Conservation (phyloP, 1,139 yeast species). For the Geotrichum aggregatum region DNA sequence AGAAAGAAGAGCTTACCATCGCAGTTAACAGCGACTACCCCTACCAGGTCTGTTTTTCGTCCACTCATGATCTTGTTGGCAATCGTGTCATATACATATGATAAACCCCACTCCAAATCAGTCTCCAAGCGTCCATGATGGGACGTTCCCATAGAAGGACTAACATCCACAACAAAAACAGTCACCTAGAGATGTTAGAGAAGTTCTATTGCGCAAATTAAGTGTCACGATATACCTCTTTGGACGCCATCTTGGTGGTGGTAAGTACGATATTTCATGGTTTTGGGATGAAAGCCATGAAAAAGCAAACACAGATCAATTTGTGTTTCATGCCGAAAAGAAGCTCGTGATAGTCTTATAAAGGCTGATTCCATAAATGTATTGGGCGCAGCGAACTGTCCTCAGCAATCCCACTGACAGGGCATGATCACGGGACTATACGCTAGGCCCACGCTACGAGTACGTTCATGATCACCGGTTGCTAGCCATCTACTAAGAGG, state of each 20-base stretch:
- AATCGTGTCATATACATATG: conserved; percentile 45
- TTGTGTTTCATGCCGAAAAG: too few species aligned
- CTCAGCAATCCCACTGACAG: too few species aligned
- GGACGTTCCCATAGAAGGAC: conserved; percentile 43
- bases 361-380: too few species aligned
- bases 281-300: too few species aligned
- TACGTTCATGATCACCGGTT: too few species aligned
- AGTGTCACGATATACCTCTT: conserved; percentile 2
- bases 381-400: too few species aligned
- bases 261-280: too few species aligned
- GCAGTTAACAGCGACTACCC: conserved; percentile 46
- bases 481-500: too few species aligned
- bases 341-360: too few species aligned
- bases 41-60: conserved; percentile 55
- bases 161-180: conserved; percentile 52
- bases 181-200: conserved; percentile 39
- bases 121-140: conserved; percentile 30
- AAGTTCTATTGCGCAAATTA: neutral
- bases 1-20: conserved; percentile 23
- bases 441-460: too few species aligned
- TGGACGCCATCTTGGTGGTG: conserved; percentile 11
- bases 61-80: conserved; percentile 45
- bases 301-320: too few species aligned
- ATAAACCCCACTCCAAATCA: conserved; percentile 43
- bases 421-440: too few species aligned